A percentile compares a stretch with the other conserved stretches of the same genome.
These are phyloP conservation scores for Oidiodendron maius DNA, from an alignment of 495 filamentous ascomycete species.

Conservation along the genomic window DNA sequence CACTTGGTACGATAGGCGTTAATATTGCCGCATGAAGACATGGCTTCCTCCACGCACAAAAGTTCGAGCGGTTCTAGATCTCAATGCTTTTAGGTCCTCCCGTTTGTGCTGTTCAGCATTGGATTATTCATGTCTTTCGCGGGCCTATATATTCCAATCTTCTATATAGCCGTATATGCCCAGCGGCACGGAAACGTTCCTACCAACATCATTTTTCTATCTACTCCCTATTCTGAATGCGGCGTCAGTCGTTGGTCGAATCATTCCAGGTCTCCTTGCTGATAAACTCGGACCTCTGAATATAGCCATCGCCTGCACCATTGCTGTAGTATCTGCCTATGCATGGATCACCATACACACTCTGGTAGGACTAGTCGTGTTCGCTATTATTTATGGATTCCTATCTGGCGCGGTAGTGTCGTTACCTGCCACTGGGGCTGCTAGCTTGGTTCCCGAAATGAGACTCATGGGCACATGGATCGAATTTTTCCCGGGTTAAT, in stretches of 20 bases:
- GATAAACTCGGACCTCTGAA: slow-evolving; percentile 58
- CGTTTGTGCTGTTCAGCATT: slow-evolving; percentile 48
- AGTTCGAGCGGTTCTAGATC: slow-evolving; percentile 12
- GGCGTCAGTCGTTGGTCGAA: slow-evolving; percentile 54
- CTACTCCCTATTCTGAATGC: slow-evolving; percentile 72
- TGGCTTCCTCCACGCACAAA: slow-evolving; percentile 11
- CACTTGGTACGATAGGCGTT: slow-evolving; percentile 47
- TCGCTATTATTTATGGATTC: slow-evolving; percentile 61
- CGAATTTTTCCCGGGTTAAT: too few relatives aligned
- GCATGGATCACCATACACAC: slow-evolving; percentile 58
- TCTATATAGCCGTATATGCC: slow-evolving; percentile 61
- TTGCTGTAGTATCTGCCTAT: slow-evolving; percentile 46
- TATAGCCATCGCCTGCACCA: slow-evolving; percentile 47
- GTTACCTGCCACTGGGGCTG: slow-evolving; percentile 46
- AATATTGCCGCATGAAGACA: slow-evolving; percentile 10
- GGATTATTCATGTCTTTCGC: slow-evolving; percentile 57
- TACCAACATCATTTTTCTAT: too few relatives aligned
- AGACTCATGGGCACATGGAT: slow-evolving; percentile 60
- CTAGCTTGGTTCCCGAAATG: slow-evolving; percentile 61
- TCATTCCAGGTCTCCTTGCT: slow-evolving; percentile 58
- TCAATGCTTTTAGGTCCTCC: slow-evolving; percentile 4
- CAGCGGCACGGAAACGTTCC: slow-evolving; percentile 44
- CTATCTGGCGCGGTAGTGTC: slow-evolving; percentile 57
- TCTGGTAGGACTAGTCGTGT: slow-evolving; percentile 48
- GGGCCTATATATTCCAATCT: slow-evolving; percentile 67